Conservation (phyloP, 352 stramenopile genomes). For the Phytophthora pluvialis region DNA sequence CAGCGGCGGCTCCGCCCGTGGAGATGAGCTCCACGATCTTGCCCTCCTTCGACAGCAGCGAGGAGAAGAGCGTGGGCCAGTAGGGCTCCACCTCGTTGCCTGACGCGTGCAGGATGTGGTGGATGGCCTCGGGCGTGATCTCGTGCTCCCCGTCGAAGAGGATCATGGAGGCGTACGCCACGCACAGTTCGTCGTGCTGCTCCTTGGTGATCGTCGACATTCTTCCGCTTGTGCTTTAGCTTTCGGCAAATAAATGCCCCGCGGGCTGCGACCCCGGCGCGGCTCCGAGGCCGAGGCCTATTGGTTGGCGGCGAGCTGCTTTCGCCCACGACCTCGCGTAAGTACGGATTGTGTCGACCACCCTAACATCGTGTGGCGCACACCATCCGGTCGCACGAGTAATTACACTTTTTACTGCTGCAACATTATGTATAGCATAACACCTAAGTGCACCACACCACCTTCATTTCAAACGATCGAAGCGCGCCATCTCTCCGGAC, state of each 20-base stretch:
- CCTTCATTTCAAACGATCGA: constrained; percentile 26
- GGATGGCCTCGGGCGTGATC: constrained; percentile 78
- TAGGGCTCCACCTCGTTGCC: constrained; percentile 88
- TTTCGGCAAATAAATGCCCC: constrained; percentile 58
- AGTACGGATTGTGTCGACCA: constrained; percentile 21
- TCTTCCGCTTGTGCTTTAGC: constrained; percentile 52
- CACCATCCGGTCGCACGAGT: constrained; percentile 12
- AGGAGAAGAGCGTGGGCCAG: constrained; percentile 80
- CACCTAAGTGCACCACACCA: constrained; percentile 2
- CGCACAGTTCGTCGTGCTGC: constrained; percentile 87
- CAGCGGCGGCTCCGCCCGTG: constrained; percentile 58
- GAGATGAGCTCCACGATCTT: constrained; percentile 85
- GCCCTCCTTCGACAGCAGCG: constrained; percentile 77
- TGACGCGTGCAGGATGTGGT: constrained; percentile 72
- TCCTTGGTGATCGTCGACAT: constrained; percentile 86
- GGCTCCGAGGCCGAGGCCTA: constrained; percentile 14
- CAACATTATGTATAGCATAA: constrained; percentile 9
- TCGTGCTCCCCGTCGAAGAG: constrained; percentile 88
- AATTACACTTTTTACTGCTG: constrained; percentile 33
- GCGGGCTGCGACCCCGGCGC: not conserved
- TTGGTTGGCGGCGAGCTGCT: constrained; percentile 46
- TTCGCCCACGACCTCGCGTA: constrained; percentile 9
- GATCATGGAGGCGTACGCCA: constrained; percentile 85
- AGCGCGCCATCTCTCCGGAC: constrained; percentile 14
- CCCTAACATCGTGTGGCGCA: not conserved